Conservation (phyloP, 2,329 filamentous ascomycete genomes). For the Colletotrichum sp. region DNA sequence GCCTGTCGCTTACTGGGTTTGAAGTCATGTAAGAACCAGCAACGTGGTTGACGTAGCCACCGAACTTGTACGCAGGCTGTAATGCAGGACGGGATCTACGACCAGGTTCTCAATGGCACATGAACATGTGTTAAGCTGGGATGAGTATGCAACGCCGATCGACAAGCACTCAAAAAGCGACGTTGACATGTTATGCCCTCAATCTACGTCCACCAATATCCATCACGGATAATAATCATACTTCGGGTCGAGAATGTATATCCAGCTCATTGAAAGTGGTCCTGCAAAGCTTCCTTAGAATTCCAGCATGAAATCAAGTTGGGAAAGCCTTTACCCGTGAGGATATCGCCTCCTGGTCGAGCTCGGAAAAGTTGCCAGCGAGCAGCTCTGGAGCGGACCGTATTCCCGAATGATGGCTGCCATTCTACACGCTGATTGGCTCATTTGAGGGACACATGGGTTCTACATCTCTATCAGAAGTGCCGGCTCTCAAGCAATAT, state of each 20-base stretch:
- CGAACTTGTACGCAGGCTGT: neutral
- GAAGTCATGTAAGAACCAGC: neutral
- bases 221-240: neutral
- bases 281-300: neutral
- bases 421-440: neutral
- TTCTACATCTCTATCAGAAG: neutral
- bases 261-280: neutral
- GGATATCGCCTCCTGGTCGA: neutral
- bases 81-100: neutral
- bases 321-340: neutral
- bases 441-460: neutral
- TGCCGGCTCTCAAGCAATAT: neutral
- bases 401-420: neutral
- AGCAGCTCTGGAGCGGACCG: neutral
- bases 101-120: neutral
- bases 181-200: neutral
- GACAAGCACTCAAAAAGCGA: neutral
- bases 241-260: neutral
- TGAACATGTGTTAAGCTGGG: neutral
- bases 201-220: neutral
- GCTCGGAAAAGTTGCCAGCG: neutral
- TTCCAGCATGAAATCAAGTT: neutral
- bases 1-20: neutral
- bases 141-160: neutral
- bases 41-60: neutral